Evolutionary conservation across 805 yeast genomes (phyloP).

Genomic region (Myxozyma sirexii): DNA sequence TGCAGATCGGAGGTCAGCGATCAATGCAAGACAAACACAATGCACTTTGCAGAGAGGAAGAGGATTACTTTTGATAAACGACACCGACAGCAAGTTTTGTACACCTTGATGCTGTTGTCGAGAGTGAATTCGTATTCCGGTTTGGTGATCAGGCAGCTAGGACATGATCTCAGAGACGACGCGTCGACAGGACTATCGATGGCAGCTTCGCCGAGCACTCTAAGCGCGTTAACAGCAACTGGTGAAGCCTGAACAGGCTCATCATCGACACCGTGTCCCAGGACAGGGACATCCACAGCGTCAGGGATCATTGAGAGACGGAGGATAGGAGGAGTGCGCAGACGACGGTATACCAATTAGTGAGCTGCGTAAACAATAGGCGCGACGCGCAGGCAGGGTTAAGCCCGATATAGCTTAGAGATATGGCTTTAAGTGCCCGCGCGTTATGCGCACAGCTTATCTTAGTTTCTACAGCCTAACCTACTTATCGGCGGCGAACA

Average conservation of each 20-base stretch:
- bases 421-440: no score
- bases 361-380: no score
- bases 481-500: neutral
- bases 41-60: neutral
- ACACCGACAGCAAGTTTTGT: constrained; percentile 6
- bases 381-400: no score
- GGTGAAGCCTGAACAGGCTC: neutral
- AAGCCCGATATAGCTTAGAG: no score
- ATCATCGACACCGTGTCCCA: neutral
- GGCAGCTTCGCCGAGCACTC: neutral
- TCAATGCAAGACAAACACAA: neutral
- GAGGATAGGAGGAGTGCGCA: no score
- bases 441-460: no score
- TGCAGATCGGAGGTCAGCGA: neutral
- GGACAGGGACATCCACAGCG: no score
- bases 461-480: no score
- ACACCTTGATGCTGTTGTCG: neutral
- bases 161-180: neutral
- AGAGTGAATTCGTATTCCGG: constrained; percentile 8
- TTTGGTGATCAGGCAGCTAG: neutral
- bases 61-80: neutral
- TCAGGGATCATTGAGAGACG: no score
- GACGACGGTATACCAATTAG: no score
- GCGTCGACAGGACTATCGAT: constrained; percentile 1
- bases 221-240: neutral